Evolutionary conservation across 495 filamentous ascomycete genomes (phyloP).

Genomic region (Penicillium bialowiezense): DNA sequence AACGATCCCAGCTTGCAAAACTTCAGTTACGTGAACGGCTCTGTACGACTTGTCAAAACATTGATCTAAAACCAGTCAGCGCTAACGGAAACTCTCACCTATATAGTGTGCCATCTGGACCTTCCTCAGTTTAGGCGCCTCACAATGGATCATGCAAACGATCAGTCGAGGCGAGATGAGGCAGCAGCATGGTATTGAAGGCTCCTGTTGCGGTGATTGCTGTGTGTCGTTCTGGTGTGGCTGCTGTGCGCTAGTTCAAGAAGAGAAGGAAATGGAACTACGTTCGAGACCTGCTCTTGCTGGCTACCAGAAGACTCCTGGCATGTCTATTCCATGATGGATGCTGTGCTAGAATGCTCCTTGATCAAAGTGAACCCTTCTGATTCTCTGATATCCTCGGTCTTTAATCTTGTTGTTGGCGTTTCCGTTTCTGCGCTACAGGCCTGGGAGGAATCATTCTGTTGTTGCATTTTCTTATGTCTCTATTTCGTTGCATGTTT

Average conservation of each 20-base stretch:
- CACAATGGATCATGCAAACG: constrained; percentile 41
- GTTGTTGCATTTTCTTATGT: too few relatives aligned
- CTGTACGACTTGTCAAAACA: constrained; percentile 30
- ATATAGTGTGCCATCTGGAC: constrained; percentile 11
- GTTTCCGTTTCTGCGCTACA: too few relatives aligned
- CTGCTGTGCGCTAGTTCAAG: constrained; percentile 52
- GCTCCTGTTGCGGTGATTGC: constrained; percentile 48
- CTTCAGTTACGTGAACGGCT: constrained; percentile 41
- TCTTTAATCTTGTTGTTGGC: too few relatives aligned
- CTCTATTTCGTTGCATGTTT: too few relatives aligned
- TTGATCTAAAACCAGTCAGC: too few relatives aligned
- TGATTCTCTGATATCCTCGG: too few relatives aligned
- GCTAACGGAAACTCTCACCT: too few relatives aligned
- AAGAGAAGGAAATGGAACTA: constrained; percentile 48
- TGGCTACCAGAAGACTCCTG: constrained; percentile 9
- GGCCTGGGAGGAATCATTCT: too few relatives aligned
- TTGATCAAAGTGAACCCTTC: too few relatives aligned
- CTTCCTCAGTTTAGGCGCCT: constrained; percentile 27
- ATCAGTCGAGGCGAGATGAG: constrained; percentile 53
- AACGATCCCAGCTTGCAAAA: constrained; percentile 38
- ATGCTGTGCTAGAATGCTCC: too few relatives aligned
- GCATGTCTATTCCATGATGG: constrained; percentile 1
- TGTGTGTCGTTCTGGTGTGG: constrained; percentile 45
- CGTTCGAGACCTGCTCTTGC: constrained; percentile 10
- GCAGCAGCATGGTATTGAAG: constrained; percentile 48